Percentiles rank a stretch among this genome's conserved stretches.
Evolutionary conservation across 2,329 filamentous ascomycete genomes (phyloP).

Genomic region (Pleurostoma richardsiae): DNA sequence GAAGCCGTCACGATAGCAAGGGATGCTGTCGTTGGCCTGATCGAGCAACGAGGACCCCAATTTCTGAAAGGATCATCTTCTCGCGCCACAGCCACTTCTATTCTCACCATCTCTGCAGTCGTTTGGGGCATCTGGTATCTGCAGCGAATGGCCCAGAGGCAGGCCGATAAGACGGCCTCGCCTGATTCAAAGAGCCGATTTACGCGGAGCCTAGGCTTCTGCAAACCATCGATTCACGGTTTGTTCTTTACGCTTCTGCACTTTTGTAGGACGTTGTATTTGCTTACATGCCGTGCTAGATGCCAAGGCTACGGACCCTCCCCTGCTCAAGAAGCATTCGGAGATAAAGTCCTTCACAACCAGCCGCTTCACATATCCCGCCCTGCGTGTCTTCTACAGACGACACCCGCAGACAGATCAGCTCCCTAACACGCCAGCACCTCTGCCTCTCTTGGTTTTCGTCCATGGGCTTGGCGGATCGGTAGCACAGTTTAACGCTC

Average conservation of each 20-base stretch:
- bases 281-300: conserved; percentile 11
- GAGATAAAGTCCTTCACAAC: conserved; percentile 69
- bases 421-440: conserved; percentile 66
- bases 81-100: background rate
- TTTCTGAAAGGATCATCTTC: background rate
- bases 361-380: conserved; percentile 62
- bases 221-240: conserved; percentile 3
- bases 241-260: background rate
- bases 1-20: no score
- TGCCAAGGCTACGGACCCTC: conserved; percentile 61
- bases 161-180: background rate
- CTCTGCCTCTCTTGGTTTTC: conserved; percentile 82
- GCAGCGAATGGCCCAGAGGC: conserved; percentile 4
- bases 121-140: conserved; percentile 4
- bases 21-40: no score
- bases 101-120: conserved; percentile 2
- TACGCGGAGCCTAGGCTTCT: background rate
- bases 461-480: conserved; percentile 93
- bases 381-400: conserved; percentile 77
- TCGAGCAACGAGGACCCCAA: no score
- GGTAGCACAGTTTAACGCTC: conserved; percentile 76
- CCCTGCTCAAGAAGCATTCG: conserved; percentile 75
- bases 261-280: background rate
- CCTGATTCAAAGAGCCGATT: background rate
- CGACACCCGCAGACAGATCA: conserved; percentile 78